Evolutionary conservation across 108 stramenopile species (phyloP).

Genomic region (Stephanodiscus minutulus): DNA sequence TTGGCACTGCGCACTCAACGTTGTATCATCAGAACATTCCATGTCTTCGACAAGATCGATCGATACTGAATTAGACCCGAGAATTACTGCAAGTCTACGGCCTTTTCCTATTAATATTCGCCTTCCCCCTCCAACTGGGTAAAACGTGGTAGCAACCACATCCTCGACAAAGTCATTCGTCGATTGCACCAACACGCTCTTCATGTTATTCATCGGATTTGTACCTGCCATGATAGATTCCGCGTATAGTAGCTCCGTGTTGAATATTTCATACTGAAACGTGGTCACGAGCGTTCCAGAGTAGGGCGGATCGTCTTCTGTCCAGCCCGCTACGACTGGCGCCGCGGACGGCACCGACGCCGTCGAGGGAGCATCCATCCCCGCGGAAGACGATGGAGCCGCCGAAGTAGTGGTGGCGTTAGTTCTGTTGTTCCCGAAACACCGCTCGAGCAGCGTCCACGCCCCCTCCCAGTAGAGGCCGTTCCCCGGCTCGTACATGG

Average conservation of each 20-base stretch:
- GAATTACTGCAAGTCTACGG: background rate
- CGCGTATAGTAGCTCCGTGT: conserved; percentile 2
- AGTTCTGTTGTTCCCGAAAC: background rate
- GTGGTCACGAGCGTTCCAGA: conserved; percentile 3
- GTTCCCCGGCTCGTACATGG: conserved; percentile 45
- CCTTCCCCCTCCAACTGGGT: background rate
- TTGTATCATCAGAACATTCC: background rate
- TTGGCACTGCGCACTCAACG: conserved; percentile 1
- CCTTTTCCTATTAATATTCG: background rate
- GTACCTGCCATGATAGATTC: conserved; percentile 8
- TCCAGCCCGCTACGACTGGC: background rate
- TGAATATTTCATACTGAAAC: conserved; percentile 29
- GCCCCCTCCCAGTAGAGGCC: conserved; percentile 30
- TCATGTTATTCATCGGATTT: conserved; percentile 9
- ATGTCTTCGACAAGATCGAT: conserved; percentile 16
- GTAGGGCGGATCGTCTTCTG: conserved; percentile 6
- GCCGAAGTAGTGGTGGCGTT: background rate
- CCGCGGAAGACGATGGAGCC: background rate
- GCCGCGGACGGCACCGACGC: background rate
- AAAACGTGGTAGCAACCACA: conserved; percentile 7
- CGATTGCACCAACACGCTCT: background rate
- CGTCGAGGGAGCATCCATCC: background rate
- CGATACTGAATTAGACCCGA: background rate
- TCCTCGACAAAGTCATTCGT: conserved; percentile 7
- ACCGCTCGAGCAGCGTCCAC: conserved; percentile 42